Conservation (phyloP, 1,284 basidiomycete genomes). For the Cutaneotrichosporon cutaneum region DNA sequence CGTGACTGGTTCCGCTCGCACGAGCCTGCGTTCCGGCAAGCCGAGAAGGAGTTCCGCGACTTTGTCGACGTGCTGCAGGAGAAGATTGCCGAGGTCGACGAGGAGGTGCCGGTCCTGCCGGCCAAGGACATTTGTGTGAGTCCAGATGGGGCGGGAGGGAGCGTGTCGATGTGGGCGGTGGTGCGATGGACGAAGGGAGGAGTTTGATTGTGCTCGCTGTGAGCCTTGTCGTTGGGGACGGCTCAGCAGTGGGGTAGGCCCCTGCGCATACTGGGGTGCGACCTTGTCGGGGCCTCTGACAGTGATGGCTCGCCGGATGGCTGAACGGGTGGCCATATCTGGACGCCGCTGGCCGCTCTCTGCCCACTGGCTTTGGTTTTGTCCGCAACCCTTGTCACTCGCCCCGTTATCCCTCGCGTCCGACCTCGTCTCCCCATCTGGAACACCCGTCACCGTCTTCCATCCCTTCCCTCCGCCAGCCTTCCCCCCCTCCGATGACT, state of each 20-base stretch:
- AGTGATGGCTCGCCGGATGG: neutral
- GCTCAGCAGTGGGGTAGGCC: neutral
- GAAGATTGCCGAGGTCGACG: conserved; percentile 67
- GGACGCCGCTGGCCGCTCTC: no score
- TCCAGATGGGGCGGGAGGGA: no score
- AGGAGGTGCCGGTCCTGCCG: conserved; percentile 77
- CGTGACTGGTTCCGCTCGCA: conserved; percentile 67
- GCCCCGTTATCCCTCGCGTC: no score
- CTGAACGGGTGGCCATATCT: neutral
- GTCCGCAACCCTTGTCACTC: neutral
- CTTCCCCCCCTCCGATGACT: neutral
- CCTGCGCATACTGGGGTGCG: neutral
- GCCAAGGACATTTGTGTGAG: conserved; percentile 79
- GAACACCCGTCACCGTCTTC: neutral
- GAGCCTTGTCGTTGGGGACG: no score
- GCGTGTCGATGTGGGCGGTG: no score
- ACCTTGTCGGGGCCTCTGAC: no score
- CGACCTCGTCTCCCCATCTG: neutral
- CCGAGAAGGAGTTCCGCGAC: conserved; percentile 82
- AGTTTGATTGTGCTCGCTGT: no score
- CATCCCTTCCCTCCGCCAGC: neutral
- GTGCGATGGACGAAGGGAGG: no score
- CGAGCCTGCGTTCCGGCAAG: conserved; percentile 75
- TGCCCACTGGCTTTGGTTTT: no score
- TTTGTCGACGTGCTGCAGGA: conserved; percentile 71